phyloP scores from a whole-genome alignment of 2,329 filamentous ascomycete genomes.

The Beauveria sp. region DNA sequence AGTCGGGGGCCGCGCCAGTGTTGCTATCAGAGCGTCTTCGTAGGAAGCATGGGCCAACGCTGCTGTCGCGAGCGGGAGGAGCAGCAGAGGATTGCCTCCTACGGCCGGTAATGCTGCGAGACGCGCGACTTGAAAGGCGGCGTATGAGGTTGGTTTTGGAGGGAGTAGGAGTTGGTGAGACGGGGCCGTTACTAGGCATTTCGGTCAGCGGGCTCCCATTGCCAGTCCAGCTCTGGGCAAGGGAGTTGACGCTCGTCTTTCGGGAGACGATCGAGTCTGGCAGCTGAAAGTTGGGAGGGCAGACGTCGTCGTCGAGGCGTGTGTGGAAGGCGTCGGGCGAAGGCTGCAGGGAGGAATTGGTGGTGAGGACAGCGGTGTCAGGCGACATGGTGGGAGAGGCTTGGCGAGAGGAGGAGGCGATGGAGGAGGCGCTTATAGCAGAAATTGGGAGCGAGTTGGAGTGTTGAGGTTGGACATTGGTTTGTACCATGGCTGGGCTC shows the following conservation, averaged over 20 bases:
- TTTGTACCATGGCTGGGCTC: slow-evolving; percentile 42
- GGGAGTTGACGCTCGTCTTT: slow-evolving; percentile 53
- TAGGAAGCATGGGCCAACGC: slow-evolving; percentile 81
- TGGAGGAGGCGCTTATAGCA: slow-evolving; percentile 48
- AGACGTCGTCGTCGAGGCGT: slow-evolving; percentile 42
- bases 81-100: slow-evolving; percentile 72
- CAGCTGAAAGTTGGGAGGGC: slow-evolving; percentile 53
- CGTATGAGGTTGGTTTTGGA: slow-evolving; percentile 59
- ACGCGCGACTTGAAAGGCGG: slow-evolving; percentile 73
- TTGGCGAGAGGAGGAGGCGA: slow-evolving; percentile 46
- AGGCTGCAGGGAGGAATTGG: slow-evolving; percentile 55
- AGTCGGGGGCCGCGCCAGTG: slow-evolving; percentile 53
- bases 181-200: slow-evolving; percentile 17
- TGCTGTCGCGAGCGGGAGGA: slow-evolving; percentile 73
- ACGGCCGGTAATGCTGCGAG: slow-evolving; percentile 54
- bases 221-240: slow-evolving; percentile 51
- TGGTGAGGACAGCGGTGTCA: slow-evolving; percentile 43
- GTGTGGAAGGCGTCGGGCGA: slow-evolving; percentile 58
- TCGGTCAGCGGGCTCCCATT: slow-evolving; percentile 51
- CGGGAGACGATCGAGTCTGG: slow-evolving; percentile 62
- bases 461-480: slow-evolving; percentile 31
- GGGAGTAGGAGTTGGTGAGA: slow-evolving; percentile 13
- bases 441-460: slow-evolving; percentile 39
- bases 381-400: slow-evolving; percentile 52
- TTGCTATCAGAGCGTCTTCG: slow-evolving; percentile 86